Evolutionary conservation across 1,284 basidiomycete genomes (phyloP), one percentile per base, ranked within the genome.

Genomic region (Gastroboletus turbinatus): DNA sequence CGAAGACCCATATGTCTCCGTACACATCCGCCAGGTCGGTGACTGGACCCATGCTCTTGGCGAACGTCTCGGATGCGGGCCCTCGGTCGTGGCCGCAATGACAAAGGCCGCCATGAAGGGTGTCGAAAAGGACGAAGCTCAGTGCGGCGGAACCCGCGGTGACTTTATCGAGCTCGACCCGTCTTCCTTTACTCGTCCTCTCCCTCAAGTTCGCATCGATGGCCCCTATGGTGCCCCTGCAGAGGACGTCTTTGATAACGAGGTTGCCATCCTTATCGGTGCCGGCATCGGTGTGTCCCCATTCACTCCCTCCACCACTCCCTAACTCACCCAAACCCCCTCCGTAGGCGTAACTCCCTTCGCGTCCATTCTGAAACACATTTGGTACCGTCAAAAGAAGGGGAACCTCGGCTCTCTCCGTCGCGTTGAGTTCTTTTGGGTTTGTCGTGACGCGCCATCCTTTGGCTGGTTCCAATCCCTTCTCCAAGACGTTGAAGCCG

Each of bases 381-480:
- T 96, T 59, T 95, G 92, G 93, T 94, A 94, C 75, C 85, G 85
- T 64, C 92, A 94, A 71, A 86, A 85, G 73, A 81, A 80, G 57
- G 86, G 88, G 35, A 81, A 84, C 54, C 76, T 94, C 38, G 89
- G 90, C 30, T 82, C 84, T 33, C 82, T 96, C 53, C 85, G 86
- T 52, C 85, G 90, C 46, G 92, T 96, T 55, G 91, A 94, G 64
- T 94, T 95, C 73, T 90, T 95, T 76, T 96, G 93, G 94, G 82
- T 93, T 60, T 92, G 88, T 71, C 87, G 90, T 72, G 90, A 93
- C 65, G 85, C 89, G 13, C 88, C 90, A n/a, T 91, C 90, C 23
- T 94, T 95, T 67, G 92, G 91, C 65, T 96, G 94, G 93, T 95
- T 96, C 82, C 90, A 94, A 71, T 86, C 81, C 55, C 75, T 96